phyloP scores from a whole-genome alignment of 2,329 filamentous ascomycete genomes.

The Dactylonectria estremocensis region DNA sequence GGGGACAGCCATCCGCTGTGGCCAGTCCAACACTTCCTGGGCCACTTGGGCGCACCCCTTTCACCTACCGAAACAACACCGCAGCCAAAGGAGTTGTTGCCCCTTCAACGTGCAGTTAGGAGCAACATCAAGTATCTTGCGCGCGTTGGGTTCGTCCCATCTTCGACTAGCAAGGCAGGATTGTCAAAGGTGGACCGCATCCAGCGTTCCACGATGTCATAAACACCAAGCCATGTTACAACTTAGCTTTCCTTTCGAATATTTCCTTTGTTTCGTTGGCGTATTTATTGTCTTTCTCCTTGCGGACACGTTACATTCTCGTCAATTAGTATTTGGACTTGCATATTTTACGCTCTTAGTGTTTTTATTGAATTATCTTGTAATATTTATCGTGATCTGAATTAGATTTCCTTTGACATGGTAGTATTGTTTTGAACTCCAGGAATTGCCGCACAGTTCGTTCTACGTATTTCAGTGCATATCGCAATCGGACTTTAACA shows the following conservation, averaged over 20 bases:
- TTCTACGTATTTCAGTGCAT: too few relatives aligned
- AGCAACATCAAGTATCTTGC: constrained; percentile 24
- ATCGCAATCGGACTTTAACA: too few relatives aligned
- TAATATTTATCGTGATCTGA: too few relatives aligned
- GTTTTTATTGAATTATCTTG: background rate
- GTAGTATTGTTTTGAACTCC: too few relatives aligned
- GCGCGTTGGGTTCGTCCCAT: constrained; percentile 19
- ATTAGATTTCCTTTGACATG: too few relatives aligned
- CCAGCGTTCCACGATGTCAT: constrained; percentile 7
- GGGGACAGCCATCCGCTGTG: constrained; percentile 30
- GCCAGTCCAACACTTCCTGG: constrained; percentile 23
- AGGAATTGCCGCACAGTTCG: too few relatives aligned
- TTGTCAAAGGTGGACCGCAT: background rate
- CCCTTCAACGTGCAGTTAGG: constrained; percentile 16
- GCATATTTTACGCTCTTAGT: background rate
- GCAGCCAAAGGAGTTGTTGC: background rate
- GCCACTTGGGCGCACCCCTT: constrained; percentile 5
- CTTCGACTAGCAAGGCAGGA: constrained; percentile 2
- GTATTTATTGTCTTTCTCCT: background rate
- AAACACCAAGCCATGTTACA: background rate
- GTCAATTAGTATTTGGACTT: background rate
- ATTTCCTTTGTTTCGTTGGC: background rate
- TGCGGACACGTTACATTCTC: background rate
- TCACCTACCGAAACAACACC: background rate
- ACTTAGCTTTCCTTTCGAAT: background rate